A percentile compares a stretch with the other conserved stretches of the same genome.
These are phyloP conservation scores for Blumeriella jaapii DNA, from an alignment of 2,329 filamentous ascomycete species.

Conservation along the genomic window DNA sequence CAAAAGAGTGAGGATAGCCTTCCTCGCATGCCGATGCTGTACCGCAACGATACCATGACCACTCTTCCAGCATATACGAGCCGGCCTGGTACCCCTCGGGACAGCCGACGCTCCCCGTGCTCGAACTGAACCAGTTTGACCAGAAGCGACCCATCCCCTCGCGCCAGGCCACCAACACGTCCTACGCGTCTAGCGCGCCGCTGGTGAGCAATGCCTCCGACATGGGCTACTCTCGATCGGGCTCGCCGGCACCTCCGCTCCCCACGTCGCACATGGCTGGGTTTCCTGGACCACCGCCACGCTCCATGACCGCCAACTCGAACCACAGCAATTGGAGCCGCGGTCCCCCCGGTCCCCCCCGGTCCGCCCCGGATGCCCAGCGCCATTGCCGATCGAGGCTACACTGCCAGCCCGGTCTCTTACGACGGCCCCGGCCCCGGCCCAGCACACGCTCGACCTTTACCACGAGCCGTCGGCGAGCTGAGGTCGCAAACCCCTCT, in stretches of 20 bases:
- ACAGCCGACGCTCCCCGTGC: conserved; percentile 31
- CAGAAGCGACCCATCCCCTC: conserved; percentile 38
- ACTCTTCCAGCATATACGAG: conserved; percentile 54
- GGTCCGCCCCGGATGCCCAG: conserved; percentile 22
- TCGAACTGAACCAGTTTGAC: conserved; percentile 40
- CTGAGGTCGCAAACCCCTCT: conserved; percentile 21
- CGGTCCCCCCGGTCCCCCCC: conserved; percentile 9
- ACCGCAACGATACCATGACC: conserved; percentile 46
- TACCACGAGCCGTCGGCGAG: conserved; percentile 17
- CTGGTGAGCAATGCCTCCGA: conserved; percentile 47
- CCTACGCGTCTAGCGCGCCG: conserved; percentile 45
- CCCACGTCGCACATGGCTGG: conserved; percentile 18
- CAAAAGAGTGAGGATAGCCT: conserved; percentile 40
- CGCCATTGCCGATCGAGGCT: conserved; percentile 22
- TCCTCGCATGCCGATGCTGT: conserved; percentile 46
- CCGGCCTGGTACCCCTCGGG: conserved; percentile 41
- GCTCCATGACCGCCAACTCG: conserved; percentile 21
- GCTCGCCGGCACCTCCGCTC: conserved; percentile 22
- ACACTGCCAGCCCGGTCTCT: conserved; percentile 23
- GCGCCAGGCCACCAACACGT: conserved; percentile 42
- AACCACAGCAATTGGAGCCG: conserved; percentile 19
- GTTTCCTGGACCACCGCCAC: conserved; percentile 17
- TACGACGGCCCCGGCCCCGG: conserved; percentile 14
- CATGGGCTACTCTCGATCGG: conserved; percentile 39
- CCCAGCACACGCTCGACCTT: conserved; percentile 20